These are phyloP conservation scores for Yamadazyma sp. DNA, from an alignment of 805 yeast genomes.

Conservation along the genomic window DNA sequence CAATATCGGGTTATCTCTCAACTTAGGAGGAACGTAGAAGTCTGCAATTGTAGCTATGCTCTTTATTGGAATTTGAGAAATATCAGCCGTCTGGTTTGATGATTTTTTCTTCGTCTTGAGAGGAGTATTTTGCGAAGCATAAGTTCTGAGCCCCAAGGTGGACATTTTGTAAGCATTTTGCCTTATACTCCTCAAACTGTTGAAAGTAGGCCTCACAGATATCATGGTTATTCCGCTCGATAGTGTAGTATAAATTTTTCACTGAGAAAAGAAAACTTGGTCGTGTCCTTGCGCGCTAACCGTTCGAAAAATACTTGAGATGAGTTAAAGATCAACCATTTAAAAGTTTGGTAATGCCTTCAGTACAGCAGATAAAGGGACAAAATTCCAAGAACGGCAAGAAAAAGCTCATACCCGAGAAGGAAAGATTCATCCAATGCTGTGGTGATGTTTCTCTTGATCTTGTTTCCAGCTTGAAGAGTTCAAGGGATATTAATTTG, in stretches of 20 bases:
- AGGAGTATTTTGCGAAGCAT: conserved; percentile 2
- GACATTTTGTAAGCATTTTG: no score
- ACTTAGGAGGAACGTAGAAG: conserved; percentile 42
- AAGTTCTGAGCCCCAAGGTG: background rate
- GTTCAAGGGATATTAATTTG: conserved; percentile 77
- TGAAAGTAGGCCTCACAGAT: conserved; percentile 1
- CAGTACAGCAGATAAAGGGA: conserved; percentile 20
- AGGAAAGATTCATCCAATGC: conserved; percentile 88
- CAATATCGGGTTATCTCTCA: conserved; percentile 24
- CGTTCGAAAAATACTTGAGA: conserved; percentile 11
- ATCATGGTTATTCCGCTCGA: conserved; percentile 5
- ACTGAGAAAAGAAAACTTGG: conserved; percentile 3
- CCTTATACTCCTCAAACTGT: no score
- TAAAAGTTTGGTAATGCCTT: conserved; percentile 27
- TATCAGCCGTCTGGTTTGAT: conserved; percentile 23
- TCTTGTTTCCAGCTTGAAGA: conserved; percentile 72
- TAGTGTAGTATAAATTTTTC: conserved; percentile 5
- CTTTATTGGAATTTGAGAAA: conserved; percentile 39
- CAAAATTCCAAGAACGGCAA: conserved; percentile 31
- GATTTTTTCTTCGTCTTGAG: conserved; percentile 3
- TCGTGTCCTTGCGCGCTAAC: conserved; percentile 2
- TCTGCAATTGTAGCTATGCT: conserved; percentile 43
- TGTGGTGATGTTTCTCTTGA: conserved; percentile 91
- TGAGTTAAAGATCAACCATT: conserved; percentile 6
- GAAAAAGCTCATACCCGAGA: conserved; percentile 81